Percentiles rank a stretch among this genome's conserved stretches.
Evolutionary conservation across 139 green algal species (phyloP).

Genomic region (Zygnema cylindricum): DNA sequence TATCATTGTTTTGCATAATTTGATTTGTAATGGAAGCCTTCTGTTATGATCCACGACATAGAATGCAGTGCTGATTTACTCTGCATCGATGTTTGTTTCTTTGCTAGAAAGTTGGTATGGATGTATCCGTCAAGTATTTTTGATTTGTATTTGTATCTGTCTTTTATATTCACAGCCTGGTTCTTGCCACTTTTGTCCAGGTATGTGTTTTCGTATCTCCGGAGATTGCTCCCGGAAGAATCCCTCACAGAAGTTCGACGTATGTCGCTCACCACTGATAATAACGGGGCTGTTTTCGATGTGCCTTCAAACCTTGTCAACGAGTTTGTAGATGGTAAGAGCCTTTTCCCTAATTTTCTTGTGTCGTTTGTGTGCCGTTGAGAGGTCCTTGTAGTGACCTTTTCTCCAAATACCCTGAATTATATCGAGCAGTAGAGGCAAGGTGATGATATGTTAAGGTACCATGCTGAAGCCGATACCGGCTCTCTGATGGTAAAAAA

Average conservation of each 20-base stretch:
- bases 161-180: not conserved
- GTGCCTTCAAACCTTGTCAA: slow-evolving; percentile 70
- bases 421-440: not conserved
- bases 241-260: slow-evolving; percentile 73
- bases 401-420: not conserved
- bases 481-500: not conserved
- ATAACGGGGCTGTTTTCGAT: slow-evolving; percentile 87
- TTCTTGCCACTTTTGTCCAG: slow-evolving; percentile 14
- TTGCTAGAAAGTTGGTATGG: too few species aligned
- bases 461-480: not conserved
- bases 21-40: not conserved
- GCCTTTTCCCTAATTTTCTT: not conserved
- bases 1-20: not conserved
- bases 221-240: slow-evolving; percentile 69
- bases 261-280: slow-evolving; percentile 84
- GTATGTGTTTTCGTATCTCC: slow-evolving; percentile 81
- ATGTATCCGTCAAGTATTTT: too few species aligned
- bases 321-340: slow-evolving; percentile 44
- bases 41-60: too few species aligned
- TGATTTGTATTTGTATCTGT: not conserved
- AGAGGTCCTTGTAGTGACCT: too few species aligned
- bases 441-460: not conserved
- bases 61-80: too few species aligned
- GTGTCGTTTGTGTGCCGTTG: too few species aligned
- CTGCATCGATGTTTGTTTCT: too few species aligned